phyloP scores from a whole-genome alignment of 306 rosid genomes.

The Trifolium pratense region DNA sequence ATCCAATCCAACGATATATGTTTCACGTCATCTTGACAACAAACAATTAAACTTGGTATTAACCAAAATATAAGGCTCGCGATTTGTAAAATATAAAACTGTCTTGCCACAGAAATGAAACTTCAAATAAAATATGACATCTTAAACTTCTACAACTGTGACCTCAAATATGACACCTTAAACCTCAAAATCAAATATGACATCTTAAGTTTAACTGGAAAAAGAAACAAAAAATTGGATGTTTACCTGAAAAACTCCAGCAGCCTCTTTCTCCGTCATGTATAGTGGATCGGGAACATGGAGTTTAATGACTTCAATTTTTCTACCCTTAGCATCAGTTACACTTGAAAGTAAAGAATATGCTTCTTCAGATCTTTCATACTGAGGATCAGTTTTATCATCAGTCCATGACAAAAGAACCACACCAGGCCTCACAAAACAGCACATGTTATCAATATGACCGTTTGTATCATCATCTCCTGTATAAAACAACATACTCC shows the following conservation, averaged over 20 bases:
- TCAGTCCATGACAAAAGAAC: conserved; percentile 86
- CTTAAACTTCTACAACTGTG: conserved; percentile 1
- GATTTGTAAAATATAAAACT: not conserved
- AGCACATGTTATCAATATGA: conserved; percentile 93
- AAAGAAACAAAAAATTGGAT: conserved; percentile 32
- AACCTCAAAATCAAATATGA: not conserved
- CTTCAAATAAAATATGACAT: conserved; percentile 18
- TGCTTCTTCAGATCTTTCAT: conserved; percentile 78
- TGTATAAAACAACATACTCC: conserved; percentile 44
- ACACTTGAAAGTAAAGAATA: conserved; percentile 61
- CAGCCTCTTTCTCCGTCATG: conserved; percentile 81
- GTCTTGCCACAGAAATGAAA: not conserved
- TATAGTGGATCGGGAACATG: conserved; percentile 79
- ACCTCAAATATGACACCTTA: not conserved
- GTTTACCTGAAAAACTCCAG: conserved; percentile 66
- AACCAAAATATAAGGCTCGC: not conserved
- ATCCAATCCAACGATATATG: conserved; percentile 14
- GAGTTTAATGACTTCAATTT: conserved; percentile 73
- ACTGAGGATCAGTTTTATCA: conserved; percentile 84
- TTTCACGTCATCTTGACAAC: conserved; percentile 14
- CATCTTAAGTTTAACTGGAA: not conserved
- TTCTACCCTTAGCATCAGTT: conserved; percentile 82
- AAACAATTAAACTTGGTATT: conserved; percentile 12
- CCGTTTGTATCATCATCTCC: conserved; percentile 99
- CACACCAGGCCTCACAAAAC: conserved; percentile 89